These are phyloP conservation scores for Pyrenophora teres DNA, from an alignment of 2,329 filamentous ascomycete genomes.

Conservation along the genomic window DNA sequence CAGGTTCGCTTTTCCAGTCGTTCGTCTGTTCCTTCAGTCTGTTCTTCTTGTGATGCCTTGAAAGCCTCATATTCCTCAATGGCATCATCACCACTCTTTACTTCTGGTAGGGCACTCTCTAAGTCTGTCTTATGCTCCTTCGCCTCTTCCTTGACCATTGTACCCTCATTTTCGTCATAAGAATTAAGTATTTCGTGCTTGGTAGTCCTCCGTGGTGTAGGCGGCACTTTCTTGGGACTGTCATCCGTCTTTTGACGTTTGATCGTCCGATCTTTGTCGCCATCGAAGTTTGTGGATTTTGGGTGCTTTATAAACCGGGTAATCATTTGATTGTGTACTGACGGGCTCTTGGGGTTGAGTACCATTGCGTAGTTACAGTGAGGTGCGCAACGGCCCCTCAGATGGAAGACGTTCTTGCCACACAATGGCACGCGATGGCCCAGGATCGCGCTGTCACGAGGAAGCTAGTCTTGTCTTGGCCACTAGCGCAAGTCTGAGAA, in stretches of 20 bases:
- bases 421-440: slow-evolving; percentile 11
- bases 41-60: slow-evolving; percentile 59
- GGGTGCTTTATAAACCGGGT: slow-evolving; percentile 51
- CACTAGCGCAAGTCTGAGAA: neutral
- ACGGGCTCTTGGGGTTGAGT: slow-evolving; percentile 48
- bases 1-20: slow-evolving; percentile 65
- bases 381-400: slow-evolving; percentile 9
- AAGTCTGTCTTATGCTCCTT: slow-evolving; percentile 64
- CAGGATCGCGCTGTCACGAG: slow-evolving; percentile 26
- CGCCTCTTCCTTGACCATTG: slow-evolving; percentile 30
- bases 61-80: slow-evolving; percentile 80
- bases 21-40: slow-evolving; percentile 49
- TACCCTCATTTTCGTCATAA: slow-evolving; percentile 48
- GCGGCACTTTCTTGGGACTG: slow-evolving; percentile 24
- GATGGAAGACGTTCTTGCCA: slow-evolving; percentile 5
- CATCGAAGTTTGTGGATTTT: slow-evolving; percentile 52
- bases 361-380: slow-evolving; percentile 31
- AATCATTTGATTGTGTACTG: slow-evolving; percentile 56
- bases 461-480: slow-evolving; percentile 1
- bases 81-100: slow-evolving; percentile 69
- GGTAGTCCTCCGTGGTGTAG: slow-evolving; percentile 26
- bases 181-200: slow-evolving; percentile 47
- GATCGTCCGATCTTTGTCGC: slow-evolving; percentile 45
- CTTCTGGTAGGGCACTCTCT: slow-evolving; percentile 70
- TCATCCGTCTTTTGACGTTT: slow-evolving; percentile 50